These are phyloP conservation scores for Pyronema domesticum DNA, from an alignment of 495 filamentous ascomycete species.

Conservation along the genomic window DNA sequence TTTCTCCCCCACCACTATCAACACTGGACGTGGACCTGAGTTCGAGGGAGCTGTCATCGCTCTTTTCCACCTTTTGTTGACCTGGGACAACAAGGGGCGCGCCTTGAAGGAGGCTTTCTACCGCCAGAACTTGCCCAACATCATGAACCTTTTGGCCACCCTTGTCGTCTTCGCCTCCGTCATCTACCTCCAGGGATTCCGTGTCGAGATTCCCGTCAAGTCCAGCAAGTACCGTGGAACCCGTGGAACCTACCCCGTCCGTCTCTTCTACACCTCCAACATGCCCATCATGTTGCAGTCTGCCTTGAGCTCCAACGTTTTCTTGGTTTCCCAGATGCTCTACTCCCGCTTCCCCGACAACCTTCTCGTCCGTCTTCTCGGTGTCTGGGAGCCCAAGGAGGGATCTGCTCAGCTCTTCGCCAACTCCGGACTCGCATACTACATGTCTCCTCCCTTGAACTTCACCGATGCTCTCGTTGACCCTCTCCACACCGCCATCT, in stretches of 20 bases:
- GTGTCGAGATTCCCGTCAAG: conserved; percentile 99
- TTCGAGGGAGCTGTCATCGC: conserved; percentile 99
- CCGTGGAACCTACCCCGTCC: conserved; percentile 65
- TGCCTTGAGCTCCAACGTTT: conserved; percentile 95
- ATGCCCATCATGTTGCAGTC: conserved; percentile 99
- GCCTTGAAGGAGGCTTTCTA: conserved; percentile 97
- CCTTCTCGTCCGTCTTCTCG: conserved; percentile 86
- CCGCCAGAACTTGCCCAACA: conserved; percentile 97
- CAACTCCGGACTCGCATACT: conserved; percentile 84
- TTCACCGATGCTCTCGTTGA: conserved; percentile 92
- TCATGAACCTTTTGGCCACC: conserved; percentile 96
- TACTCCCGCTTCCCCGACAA: conserved; percentile 98
- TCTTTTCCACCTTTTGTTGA: conserved; percentile 92
- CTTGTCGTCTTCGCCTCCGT: conserved; percentile 86
- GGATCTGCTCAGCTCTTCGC: conserved; percentile 91
- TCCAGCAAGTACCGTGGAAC: conserved; percentile 96
- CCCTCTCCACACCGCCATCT: conserved; percentile 89
- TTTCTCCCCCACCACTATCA: conserved; percentile 97
- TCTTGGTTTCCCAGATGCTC: conserved; percentile 96
- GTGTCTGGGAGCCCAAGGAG: conserved; percentile 95
- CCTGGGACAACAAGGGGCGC: conserved; percentile 96
- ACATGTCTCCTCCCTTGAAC: conserved; percentile 96
- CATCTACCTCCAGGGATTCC: conserved; percentile 99
- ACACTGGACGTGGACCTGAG: conserved; percentile 96
- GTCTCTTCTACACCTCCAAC: conserved; percentile 75